Percentiles rank a stretch among this genome's conserved stretches.
Evolutionary conservation across 768 basidiomycete genomes (phyloP).

Genomic region (Nevesoporus exiguus): DNA sequence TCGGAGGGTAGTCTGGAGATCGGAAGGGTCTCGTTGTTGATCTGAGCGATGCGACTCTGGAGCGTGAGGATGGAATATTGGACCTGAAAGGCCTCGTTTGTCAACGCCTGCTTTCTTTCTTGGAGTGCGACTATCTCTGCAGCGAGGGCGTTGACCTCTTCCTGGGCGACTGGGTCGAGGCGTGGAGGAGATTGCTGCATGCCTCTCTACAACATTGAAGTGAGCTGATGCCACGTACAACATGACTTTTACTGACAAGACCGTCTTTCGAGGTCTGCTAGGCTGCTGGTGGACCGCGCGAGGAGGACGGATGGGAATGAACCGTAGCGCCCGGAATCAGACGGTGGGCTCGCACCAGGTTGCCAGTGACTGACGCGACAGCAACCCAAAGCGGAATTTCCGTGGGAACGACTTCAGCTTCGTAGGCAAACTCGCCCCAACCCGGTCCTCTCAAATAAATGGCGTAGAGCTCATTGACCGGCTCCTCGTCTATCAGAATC

Average conservation of each 20-base stretch:
- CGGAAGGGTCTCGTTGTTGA: slow-evolving; percentile 30
- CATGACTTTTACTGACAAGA: slow-evolving; percentile 23
- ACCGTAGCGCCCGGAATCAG: background rate
- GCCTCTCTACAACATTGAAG: slow-evolving; percentile 13
- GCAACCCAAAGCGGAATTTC: slow-evolving; percentile 9
- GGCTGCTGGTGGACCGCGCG: background rate
- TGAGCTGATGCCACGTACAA: slow-evolving; percentile 17
- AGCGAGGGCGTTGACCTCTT: slow-evolving; percentile 25
- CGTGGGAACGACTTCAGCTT: slow-evolving; percentile 1
- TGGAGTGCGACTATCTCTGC: slow-evolving; percentile 21
- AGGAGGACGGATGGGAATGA: background rate
- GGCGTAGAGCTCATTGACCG: too few relatives aligned
- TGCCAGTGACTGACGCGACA: slow-evolving; percentile 5
- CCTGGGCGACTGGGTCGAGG: slow-evolving; percentile 24
- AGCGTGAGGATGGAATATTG: slow-evolving; percentile 28
- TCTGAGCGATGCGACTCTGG: slow-evolving; percentile 33
- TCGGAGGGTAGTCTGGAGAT: slow-evolving; percentile 31
- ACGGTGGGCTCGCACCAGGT: background rate
- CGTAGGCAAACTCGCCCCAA: too few relatives aligned
- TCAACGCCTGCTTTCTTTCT: slow-evolving; percentile 19
- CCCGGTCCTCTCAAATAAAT: background rate
- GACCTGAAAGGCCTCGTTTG: slow-evolving; percentile 24
- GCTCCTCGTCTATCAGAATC: too few relatives aligned
- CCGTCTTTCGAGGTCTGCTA: slow-evolving; percentile 19
- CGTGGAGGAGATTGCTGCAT: slow-evolving; percentile 15